Evolutionary conservation across 805 yeast species (phyloP).

Genomic region (Starmerella kuoi): DNA sequence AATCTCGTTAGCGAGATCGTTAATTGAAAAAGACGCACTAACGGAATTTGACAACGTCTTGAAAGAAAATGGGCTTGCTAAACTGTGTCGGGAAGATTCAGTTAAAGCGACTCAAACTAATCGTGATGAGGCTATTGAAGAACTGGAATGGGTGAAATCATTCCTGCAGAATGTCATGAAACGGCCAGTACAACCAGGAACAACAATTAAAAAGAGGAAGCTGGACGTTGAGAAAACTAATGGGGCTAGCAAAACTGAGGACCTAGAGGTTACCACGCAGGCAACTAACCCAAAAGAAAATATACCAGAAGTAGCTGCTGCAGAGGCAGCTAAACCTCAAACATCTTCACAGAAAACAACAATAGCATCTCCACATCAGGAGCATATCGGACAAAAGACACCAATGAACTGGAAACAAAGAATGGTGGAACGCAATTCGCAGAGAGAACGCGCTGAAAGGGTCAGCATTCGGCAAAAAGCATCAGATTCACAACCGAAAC

Average conservation of each 20-base stretch:
- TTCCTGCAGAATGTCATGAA: constrained; percentile 5
- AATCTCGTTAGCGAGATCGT: constrained; percentile 8
- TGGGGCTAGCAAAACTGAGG: too few relatives aligned
- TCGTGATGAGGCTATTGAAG: constrained; percentile 10
- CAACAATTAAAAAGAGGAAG: not conserved
- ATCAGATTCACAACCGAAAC: not conserved
- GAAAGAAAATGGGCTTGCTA: not conserved
- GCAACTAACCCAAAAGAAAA: not conserved
- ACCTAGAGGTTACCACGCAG: too few relatives aligned
- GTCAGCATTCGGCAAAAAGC: not conserved
- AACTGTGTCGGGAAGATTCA: not conserved
- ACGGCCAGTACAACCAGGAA: not conserved
- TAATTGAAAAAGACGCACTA: constrained; percentile 2
- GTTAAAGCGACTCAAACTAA: not conserved
- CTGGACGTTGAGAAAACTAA: not conserved
- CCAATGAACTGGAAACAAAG: not conserved
- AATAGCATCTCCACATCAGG: too few relatives aligned
- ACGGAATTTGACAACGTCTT: constrained; percentile 7
- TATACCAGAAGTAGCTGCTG: not conserved
- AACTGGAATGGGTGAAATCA: constrained; percentile 11
- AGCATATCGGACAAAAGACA: too few relatives aligned
- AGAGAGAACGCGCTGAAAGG: constrained; percentile 1
- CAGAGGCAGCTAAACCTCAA: not conserved
- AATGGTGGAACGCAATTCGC: not conserved
- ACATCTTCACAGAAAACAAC: not conserved